Evolutionary conservation across 73 alveolate genomes (phyloP), one percentile per base, ranked within the genome.

Genomic region (Durusdinium trenchii): DNA sequence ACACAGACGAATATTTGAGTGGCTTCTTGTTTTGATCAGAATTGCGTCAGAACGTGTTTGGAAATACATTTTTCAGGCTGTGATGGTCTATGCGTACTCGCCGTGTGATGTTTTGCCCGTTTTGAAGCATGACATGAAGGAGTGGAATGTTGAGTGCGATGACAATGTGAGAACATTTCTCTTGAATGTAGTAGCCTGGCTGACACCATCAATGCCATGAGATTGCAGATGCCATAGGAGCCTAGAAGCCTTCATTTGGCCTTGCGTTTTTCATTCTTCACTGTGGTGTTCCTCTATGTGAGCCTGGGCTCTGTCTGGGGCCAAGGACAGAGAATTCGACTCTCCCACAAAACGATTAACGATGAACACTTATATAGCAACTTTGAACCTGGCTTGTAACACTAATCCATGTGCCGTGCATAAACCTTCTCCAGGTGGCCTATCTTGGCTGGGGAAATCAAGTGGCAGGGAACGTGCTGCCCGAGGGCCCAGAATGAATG

Each of bases 121-220:
- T 32, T 60, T 90, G 96, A 90, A 90, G 96, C 69, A 62, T 43
- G 96, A 90, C 86, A 90, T 90, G 96, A 90, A 90, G 96, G 96
- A 62, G 62, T 23, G 51, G 26, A 3, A 6, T 32, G 16, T 16
- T 30, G 26, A 4, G 23, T 45, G 60, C 60, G 64, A 12, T 20
- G 64, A 9, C 64, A n/a, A n/a, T n/a, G n/a, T n/a, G 38, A 75
- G 85, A 38, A 36, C 85, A 60, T 75, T 75, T 36, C 85, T 40
- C 1, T 18, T 75, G 57, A 14, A n/a, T 12, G 28, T 75, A 51
- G 36, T 36, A 7, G 0, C 1, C 52, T 32, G n/a, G 16, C 86
- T 0, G 60, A 5, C 52, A 35, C 86, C 18, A 36, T 75, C 35
- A 9, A n/a, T n/a, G 42, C 78, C 78, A 7, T 4, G 78, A 5